Conservation (phyloP, 2,329 filamentous ascomycete genomes). For the Beauveria caledonica region DNA sequence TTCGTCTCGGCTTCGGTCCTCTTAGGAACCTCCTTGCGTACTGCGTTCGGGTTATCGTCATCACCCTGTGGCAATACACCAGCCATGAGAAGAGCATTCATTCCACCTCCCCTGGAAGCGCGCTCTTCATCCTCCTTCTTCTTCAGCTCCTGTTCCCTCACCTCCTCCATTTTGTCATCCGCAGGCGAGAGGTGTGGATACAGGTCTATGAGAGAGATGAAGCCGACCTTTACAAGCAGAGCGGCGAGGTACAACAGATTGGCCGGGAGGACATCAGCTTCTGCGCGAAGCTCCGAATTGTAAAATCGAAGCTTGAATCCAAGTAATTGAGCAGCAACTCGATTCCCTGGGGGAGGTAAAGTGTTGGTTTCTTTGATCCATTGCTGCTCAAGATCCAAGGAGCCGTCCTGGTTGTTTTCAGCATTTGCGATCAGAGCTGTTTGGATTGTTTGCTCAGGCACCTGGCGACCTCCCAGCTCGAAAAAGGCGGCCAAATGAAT, state of each 20-base stretch:
- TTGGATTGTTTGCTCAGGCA: conserved; percentile 50
- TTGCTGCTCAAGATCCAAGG: conserved; percentile 50
- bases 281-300: conserved; percentile 67
- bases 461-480: conserved; percentile 68
- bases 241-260: conserved; percentile 90
- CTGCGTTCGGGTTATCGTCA: conserved; percentile 59
- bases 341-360: conserved; percentile 76
- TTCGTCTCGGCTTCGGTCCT: conserved; percentile 48
- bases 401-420: conserved; percentile 31
- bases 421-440: conserved; percentile 31
- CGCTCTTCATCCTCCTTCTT: conserved; percentile 74
- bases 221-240: conserved; percentile 91
- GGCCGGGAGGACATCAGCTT: conserved; percentile 71
- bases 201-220: conserved; percentile 83
- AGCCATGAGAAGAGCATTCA: conserved; percentile 81
- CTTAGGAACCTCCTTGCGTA: conserved; percentile 42
- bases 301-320: conserved; percentile 98
- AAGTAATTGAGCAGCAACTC: conserved; percentile 85
- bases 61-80: conserved; percentile 60
- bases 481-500: conserved; percentile 79
- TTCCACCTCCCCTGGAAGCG: conserved; percentile 58
- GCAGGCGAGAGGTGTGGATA: conserved; percentile 86
- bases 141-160: conserved; percentile 62
- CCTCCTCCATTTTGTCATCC: conserved; percentile 72
- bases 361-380: conserved; percentile 81